Evolutionary conservation across 495 filamentous ascomycete species (phyloP), one percentile per base, ranked within the genome.

Genomic region (Penicillium verhagenii): DNA sequence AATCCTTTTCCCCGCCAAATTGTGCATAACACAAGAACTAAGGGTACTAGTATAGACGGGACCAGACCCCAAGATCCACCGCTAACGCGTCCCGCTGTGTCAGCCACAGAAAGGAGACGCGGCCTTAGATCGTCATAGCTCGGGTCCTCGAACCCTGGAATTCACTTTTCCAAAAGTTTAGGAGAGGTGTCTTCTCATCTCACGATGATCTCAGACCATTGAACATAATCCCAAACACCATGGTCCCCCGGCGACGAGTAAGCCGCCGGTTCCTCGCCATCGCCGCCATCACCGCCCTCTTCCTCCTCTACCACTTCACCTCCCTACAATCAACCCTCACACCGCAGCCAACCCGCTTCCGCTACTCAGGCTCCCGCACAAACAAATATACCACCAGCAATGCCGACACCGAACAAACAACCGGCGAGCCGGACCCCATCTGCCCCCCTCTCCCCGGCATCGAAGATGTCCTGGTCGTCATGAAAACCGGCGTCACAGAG

Each of bases 401-500:
- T n/a, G n/a, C n/a, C n/a, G n/a, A n/a, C n/a, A n/a, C 6, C 10
- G 26, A n/a, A 14, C 13, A 35, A 4, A 48, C 52, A 16, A 40
- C 42, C 23, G 58, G 51, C 48, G 60, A 56, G 50, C 58, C 57
- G 23, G 24, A 18, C 9, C 52, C 61, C 31, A 58, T 63, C 19
- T 76, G 75, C 42, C 75, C 75, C 3, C 62, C 67, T 5, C 58
- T 78, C 10, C 69, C 71, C 1, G 75, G 73, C 33, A 68, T 78
- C n/a, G 67, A 75, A 1, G 71, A 78, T 53, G 57, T 78, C 11
- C 65, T 76, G 11, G 72, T 78, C 16, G 71, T 78, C 4, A 66
- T 78, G 63, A 78, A 78, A 57, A 78, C 75, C 11, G 75, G 75
- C 25, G 75, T 76, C 43, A 77, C 73, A 1, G 75, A 78, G 55